Evolutionary conservation across 306 rosid genomes (phyloP).

Genomic region (Corylus americana): DNA sequence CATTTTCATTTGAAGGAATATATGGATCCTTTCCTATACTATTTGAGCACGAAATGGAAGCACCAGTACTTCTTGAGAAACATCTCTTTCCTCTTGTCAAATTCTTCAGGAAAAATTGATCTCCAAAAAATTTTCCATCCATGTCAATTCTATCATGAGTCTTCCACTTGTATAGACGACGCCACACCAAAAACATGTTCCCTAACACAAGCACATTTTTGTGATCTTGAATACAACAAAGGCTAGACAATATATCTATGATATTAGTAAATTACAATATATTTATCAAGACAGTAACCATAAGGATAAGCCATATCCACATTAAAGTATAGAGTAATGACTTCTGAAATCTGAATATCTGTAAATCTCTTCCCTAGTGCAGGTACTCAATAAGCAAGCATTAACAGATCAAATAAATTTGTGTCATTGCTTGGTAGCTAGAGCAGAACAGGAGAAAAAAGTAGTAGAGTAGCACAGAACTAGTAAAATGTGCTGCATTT

Average conservation of each 20-base stretch:
- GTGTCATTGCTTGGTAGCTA: background rate
- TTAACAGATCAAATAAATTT: background rate
- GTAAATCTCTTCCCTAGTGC: background rate
- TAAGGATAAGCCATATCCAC: background rate
- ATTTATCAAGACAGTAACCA: background rate
- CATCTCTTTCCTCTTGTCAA: constrained; percentile 20
- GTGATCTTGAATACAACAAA: background rate
- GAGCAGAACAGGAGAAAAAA: background rate
- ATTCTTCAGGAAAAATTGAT: constrained; percentile 27
- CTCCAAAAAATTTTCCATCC: constrained; percentile 16
- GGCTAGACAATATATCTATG: background rate
- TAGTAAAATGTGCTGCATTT: background rate
- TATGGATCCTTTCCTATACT: constrained; percentile 24
- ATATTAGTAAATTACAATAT: background rate
- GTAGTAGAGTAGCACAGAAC: background rate
- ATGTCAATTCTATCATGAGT: constrained; percentile 6
- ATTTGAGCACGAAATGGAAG: constrained; percentile 39
- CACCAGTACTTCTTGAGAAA: constrained; percentile 24
- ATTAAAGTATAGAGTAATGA: background rate
- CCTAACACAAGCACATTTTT: constrained; percentile 41
- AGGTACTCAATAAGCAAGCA: background rate
- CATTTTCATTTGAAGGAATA: constrained; percentile 33
- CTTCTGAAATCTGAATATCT: background rate
- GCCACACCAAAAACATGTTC: constrained; percentile 32
- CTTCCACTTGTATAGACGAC: constrained; percentile 34